Base-by-base conservation (phyloP, 768 basidiomycete genomes). In the Lactarius hatsudake region DNA sequence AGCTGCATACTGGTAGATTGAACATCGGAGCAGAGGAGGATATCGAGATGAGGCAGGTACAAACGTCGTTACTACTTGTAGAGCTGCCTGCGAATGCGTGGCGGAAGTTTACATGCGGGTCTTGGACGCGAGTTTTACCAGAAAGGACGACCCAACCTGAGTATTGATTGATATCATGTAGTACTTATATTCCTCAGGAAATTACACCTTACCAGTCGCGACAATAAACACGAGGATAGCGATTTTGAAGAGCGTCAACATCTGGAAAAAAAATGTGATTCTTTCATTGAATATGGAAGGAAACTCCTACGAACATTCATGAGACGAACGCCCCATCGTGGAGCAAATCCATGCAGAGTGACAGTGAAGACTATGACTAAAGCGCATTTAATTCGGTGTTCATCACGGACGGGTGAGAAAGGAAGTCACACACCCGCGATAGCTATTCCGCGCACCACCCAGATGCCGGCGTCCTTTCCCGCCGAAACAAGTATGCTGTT, bases 81-180 rank as follows among this genome's bases (percentile, higher is more conserved):
- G 82, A 83, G 32, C 84, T 85, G 23, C 84, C 86, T 1, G 78
- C 79, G 63, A 89, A 90, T 0, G 83, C 78, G 71, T 87, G 74
- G 48, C 76, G 78, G 74, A 89, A 89, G 73, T 87, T 86, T 45
- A 77, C 79, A 57, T 81, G 79, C 0, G 88, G 86, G 73, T 88
- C 81, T 53, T 79, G 48, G n/a, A 89, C 80, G 9, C 78, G 79
- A 2, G 86, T 87, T 62, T 80, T 77, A 0, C 86, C 87, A 5
- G 82, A 81, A 13, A 89, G 79, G 10, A 88, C 88, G 28, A 84
- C 84, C 78, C 86, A 83, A 3, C 86, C 86, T 79, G 34, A 32
- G 36, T 15, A 13, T 9, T 4, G 18, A 12, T 28, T 36, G 23
- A 15, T 59, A 56, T 48, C 13, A 45, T 48, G 34, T 32, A 54